Conservation (phyloP, 495 filamentous ascomycete genomes). For the Neurospora intermedia region DNA sequence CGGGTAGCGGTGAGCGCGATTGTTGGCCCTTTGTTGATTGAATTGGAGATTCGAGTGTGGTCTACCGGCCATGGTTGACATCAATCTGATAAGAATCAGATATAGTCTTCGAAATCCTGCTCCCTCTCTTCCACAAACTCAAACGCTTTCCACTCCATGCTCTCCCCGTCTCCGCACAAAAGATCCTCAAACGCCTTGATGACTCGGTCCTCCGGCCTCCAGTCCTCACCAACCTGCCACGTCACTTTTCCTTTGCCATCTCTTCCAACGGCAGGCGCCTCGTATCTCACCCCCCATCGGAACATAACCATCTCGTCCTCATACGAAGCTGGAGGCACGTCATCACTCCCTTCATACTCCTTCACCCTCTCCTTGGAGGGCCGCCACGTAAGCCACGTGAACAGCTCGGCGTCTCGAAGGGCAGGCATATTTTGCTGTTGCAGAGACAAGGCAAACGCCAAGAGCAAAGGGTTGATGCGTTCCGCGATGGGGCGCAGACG, state of each 20-base stretch:
- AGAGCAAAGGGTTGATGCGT: conserved; percentile 15
- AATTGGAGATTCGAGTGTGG: neutral
- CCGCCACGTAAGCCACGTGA: conserved; percentile 14
- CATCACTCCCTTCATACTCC: conserved; percentile 4
- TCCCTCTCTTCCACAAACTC: neutral
- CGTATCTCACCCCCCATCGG: conserved; percentile 9
- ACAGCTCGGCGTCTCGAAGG: conserved; percentile 16
- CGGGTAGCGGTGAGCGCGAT: neutral
- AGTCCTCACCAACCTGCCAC: conserved; percentile 11
- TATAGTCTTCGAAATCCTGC: neutral
- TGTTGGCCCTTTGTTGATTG: neutral
- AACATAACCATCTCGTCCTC: conserved; percentile 1
- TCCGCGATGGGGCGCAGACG: conserved; percentile 15
- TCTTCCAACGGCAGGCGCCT: neutral
- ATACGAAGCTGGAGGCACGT: neutral
- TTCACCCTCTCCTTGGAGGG: conserved; percentile 11
- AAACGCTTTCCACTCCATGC: conserved; percentile 1
- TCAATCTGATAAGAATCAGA: neutral
- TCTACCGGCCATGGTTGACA: too few species aligned
- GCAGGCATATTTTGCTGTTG: conserved; percentile 4
- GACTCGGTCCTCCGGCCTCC: conserved; percentile 3
- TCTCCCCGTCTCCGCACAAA: conserved; percentile 1
- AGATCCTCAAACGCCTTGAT: conserved; percentile 8
- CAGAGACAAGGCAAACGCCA: conserved; percentile 12
- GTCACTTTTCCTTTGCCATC: conserved; percentile 7